A percentile compares a stretch with the other conserved stretches of the same genome.
phyloP scores from a whole-genome alignment of 2,329 filamentous ascomycete species.

The Pseudogymnoascus sp. region DNA sequence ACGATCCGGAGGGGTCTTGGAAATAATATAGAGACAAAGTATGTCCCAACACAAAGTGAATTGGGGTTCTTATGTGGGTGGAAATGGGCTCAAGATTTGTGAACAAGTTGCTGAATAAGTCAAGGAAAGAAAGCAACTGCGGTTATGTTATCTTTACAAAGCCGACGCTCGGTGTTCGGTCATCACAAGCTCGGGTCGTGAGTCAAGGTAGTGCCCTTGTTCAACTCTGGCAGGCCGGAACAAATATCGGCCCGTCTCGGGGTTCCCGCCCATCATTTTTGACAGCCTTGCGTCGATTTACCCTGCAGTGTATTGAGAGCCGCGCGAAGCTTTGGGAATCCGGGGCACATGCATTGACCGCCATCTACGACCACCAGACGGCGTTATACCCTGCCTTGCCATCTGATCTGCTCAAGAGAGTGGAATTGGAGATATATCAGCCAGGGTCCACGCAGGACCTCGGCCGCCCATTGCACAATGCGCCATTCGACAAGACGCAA shows the following conservation, averaged over 20 bases:
- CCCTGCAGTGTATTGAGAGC: not conserved
- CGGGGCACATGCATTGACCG: constrained; percentile 3
- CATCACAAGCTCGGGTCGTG: constrained; percentile 4
- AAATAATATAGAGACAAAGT: not conserved
- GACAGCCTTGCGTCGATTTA: not conserved
- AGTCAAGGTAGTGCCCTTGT: constrained; percentile 2
- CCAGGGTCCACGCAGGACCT: not conserved
- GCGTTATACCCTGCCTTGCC: not conserved
- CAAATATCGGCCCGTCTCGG: not conserved
- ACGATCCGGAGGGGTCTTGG: not conserved
- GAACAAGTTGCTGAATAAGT: not conserved
- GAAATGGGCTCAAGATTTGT: not conserved
- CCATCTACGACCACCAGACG: not conserved
- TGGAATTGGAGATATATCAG: not conserved
- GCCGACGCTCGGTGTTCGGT: constrained; percentile 5
- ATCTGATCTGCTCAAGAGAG: not conserved
- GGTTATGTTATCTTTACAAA: constrained; percentile 8
- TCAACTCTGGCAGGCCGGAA: not conserved
- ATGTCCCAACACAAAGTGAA: not conserved
- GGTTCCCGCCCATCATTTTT: not conserved
- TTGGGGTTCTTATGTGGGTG: not conserved
- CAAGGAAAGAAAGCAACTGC: not conserved
- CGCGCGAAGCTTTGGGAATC: not conserved
- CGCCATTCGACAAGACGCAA: not conserved
- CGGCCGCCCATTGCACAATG: constrained; percentile 1